A percentile compares a stretch with the other conserved stretches of the same genome.
Evolutionary conservation across 1,139 yeast species (phyloP).

Genomic region (Pichia sp.): DNA sequence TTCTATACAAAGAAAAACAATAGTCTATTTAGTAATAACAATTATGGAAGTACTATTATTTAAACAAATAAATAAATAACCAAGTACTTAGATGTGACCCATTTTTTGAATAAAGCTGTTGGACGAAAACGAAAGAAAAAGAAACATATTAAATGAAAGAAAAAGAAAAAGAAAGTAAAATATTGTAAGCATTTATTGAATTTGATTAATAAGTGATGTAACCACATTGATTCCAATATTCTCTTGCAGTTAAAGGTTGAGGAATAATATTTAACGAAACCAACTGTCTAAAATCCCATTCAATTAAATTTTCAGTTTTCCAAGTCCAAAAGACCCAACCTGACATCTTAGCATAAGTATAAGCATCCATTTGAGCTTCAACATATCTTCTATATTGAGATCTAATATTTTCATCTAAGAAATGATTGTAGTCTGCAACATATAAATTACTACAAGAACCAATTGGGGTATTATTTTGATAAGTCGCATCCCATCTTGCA

Average conservation of each 20-base stretch:
- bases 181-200: neutral
- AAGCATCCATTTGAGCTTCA: constrained; percentile 47
- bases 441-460: constrained; percentile 34
- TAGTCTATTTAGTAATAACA: too few species aligned
- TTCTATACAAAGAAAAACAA: too few species aligned
- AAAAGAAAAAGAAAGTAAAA: neutral
- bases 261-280: constrained; percentile 50
- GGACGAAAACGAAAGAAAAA: too few species aligned
- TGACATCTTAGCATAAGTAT: constrained; percentile 29
- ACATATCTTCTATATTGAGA: constrained; percentile 39
- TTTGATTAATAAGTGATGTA: neutral
- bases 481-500: constrained; percentile 51
- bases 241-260: constrained; percentile 46
- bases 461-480: constrained; percentile 33
- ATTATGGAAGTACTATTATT: too few species aligned
- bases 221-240: constrained; percentile 35
- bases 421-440: constrained; percentile 27
- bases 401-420: constrained; percentile 31
- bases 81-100: too few species aligned
- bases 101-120: too few species aligned
- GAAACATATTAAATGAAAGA: neutral
- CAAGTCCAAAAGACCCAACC: constrained; percentile 72
- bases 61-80: too few species aligned
- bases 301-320: constrained; percentile 56
- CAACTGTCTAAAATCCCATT: constrained; percentile 57